Conservation (phyloP, 768 basidiomycete species). For the Boletus rex-veris region DNA sequence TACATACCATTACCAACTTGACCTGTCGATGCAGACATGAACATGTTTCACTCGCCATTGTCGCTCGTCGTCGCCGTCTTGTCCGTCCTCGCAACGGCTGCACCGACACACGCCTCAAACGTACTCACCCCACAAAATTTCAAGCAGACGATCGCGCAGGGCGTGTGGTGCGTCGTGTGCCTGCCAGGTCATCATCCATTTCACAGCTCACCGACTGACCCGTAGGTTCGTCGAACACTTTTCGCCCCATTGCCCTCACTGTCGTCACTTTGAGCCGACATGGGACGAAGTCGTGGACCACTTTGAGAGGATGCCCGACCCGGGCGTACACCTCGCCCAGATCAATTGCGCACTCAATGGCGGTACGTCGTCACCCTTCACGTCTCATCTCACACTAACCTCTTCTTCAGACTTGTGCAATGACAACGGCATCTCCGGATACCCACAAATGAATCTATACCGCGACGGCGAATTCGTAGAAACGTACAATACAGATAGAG, state of each 20-base stretch:
- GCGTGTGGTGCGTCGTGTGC: constrained; percentile 50
- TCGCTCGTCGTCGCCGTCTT: constrained; percentile 32
- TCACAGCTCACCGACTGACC: not conserved
- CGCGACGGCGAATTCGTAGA: constrained; percentile 59
- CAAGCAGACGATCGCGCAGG: constrained; percentile 44
- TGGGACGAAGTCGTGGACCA: constrained; percentile 69
- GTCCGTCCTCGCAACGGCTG: constrained; percentile 30
- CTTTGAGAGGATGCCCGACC: constrained; percentile 39
- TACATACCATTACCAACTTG: not conserved
- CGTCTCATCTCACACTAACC: not conserved
- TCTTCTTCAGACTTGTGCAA: constrained; percentile 66
- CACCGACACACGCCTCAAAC: constrained; percentile 31
- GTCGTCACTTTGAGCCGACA: constrained; percentile 72
- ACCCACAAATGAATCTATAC: constrained; percentile 76
- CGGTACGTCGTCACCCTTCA: constrained; percentile 43
- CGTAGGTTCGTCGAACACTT: constrained; percentile 79
- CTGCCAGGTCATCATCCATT: not conserved
- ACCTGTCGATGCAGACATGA: not conserved
- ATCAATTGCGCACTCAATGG: constrained; percentile 78
- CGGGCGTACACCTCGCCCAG: constrained; percentile 63
- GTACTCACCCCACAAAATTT: constrained; percentile 62
- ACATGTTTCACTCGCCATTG: constrained; percentile 1
- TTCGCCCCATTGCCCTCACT: constrained; percentile 84
- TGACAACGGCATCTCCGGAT: constrained; percentile 62
- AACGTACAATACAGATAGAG: constrained; percentile 52